Evolutionary conservation across 169 alveolate species (phyloP).

Genomic region (Theileria annulata): DNA sequence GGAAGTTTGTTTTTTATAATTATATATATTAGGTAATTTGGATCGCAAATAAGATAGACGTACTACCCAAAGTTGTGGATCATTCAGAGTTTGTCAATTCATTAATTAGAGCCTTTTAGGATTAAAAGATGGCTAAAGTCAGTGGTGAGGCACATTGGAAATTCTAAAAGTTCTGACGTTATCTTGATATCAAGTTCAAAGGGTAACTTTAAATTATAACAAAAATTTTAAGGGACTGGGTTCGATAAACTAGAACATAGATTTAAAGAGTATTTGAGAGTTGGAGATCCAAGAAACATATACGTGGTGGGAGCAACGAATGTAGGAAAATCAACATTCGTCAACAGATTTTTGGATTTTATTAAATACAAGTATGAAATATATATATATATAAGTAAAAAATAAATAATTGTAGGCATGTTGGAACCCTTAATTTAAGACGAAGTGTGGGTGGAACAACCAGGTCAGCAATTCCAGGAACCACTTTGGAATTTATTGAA

Average conservation of each 20-base stretch:
- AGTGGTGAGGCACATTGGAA: constrained; percentile 82
- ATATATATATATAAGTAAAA: neutral
- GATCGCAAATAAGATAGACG: constrained; percentile 82
- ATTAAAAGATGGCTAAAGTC: constrained; percentile 81
- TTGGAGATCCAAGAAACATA: constrained; percentile 67
- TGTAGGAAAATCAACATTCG: constrained; percentile 85
- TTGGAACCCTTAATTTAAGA: constrained; percentile 68
- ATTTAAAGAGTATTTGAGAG: constrained; percentile 63
- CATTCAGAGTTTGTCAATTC: constrained; percentile 33
- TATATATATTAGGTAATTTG: constrained; percentile 71
- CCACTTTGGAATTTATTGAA: constrained; percentile 80
- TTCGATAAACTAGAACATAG: constrained; percentile 73
- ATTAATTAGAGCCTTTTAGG: neutral
- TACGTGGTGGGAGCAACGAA: constrained; percentile 84
- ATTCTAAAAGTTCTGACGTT: constrained; percentile 78
- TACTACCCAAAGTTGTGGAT: constrained; percentile 73
- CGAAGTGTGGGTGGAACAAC: constrained; percentile 85
- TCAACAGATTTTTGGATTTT: constrained; percentile 79
- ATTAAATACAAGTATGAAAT: constrained; percentile 70
- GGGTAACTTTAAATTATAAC: constrained; percentile 6
- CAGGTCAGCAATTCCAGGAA: constrained; percentile 84
- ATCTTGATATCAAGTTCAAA: constrained; percentile 73
- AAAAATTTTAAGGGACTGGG: constrained; percentile 49
- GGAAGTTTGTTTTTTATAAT: constrained; percentile 25
- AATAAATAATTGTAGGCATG: constrained; percentile 32